Base-by-base conservation (phyloP, 805 yeast genomes). In the Candida silvatica region DNA sequence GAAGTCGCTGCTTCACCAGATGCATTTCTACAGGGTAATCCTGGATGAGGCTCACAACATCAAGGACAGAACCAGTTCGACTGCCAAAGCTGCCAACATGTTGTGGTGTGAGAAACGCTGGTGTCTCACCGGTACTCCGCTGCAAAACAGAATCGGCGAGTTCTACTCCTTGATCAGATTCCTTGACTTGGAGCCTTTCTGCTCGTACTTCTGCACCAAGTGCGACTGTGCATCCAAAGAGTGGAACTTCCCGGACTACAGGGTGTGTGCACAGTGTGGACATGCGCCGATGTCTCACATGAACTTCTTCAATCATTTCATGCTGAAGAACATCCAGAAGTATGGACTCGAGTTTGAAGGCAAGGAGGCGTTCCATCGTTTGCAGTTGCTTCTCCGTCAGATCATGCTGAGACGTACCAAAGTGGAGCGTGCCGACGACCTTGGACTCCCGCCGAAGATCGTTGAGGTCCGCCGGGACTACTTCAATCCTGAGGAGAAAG, bases 11-110 rank as follows among this genome's bases (percentile, higher is more conserved):
- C 56, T 92, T 27, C 98, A 92, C 52, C 61, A 70, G 11, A 66
- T 83, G 29, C 67, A 72, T 27, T 92, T 87, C 54, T 81, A 86
- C 50, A 64, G 99, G 38, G 94, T 90, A 6, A 73, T 92, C 12
- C 62, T 92, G 34, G 99, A 92, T 60, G 99, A 92, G 54, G 98
- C 98, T 1, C 99, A 92, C 55, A 90, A 90, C 51, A 90, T 92
- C 64, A 92, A 92, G 53, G 97, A 92, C 56, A 70, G 97, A 39
- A 87, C 87, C 37, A 79, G 92, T 36, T 90, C 90, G 18, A 92
- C 98, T 0, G 88, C 97, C 0, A 78, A 82, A 46, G 95, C 97
- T 2, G 96, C 94, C 2, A 85, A 84, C 52, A 64, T 66, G 39
- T 59, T 92, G 37, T 61, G 68, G 22, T 75, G 94, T 7, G 64